Base-by-base conservation (phyloP, 495 filamentous ascomycete genomes). In the Rostrohypoxylon terebratum region DNA sequence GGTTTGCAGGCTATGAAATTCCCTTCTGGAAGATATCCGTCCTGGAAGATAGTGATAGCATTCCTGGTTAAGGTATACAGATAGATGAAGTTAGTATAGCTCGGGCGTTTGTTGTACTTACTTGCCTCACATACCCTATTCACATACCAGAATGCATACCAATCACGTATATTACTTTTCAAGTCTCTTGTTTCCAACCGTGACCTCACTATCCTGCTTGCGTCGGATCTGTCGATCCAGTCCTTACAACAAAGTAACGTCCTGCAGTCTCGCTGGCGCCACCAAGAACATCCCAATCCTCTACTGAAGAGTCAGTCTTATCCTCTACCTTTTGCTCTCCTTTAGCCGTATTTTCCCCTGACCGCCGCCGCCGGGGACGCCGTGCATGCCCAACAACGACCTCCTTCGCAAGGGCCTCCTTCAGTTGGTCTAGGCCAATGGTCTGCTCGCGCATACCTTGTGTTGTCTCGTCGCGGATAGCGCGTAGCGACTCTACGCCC, bases 211-310 rank as follows among this genome's bases (percentile, higher is more conserved):
- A 38, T 23, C 21, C 38, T 55, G 23, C 23, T 16, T 40, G 59
- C 11, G 59, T 47, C 9, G 36, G 45, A 47, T 42, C 34, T 36
- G 66, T 55, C 77, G 65, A 63, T 34, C 71, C 85, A 61, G 88
- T 92, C 66, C 94, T 88, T 18, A 97, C 94, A 40, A 95, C 89
- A 65, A 97, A 95, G 77, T 90, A 97, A 69, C 83, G 86, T 23
- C 91, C 92, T 9, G 87, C 87, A 42, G 83, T 93, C 78, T 89
- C 87, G 31, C 85, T 82, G 1, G 93, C 91, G 20, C 84, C 84
- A 0, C 82, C 86, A 38, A 97, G 77, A 1, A 90, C 89, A 82
- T 95, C 87, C 85, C 92, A 94, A 76, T 87, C 81, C 80, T 89
- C 86, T 13, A 66, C 80, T 13, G 76, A 80, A 18, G 66, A 66